phyloP scores from a whole-genome alignment of 1,284 basidiomycete species.

The Schizophyllum amplum region DNA sequence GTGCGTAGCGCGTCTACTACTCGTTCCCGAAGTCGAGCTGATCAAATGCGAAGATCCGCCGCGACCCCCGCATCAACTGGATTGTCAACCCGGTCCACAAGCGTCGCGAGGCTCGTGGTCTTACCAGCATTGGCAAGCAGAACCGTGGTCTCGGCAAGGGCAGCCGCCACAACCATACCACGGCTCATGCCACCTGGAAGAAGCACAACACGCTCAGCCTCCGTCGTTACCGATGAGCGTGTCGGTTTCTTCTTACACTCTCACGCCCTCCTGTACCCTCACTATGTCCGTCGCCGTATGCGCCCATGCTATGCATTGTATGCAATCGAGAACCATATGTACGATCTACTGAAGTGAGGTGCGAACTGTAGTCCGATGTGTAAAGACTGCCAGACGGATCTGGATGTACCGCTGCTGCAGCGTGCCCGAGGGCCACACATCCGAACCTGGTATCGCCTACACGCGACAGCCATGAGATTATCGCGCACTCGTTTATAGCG shows the following conservation, averaged over 20 bases:
- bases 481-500: not conserved
- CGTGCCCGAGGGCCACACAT: too few relatives aligned
- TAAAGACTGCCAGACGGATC: not conserved
- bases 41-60: conserved; percentile 58
- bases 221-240: conserved; percentile 88
- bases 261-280: conserved; percentile 8
- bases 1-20: conserved; percentile 38
- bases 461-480: not conserved
- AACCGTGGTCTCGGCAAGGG: conserved; percentile 96
- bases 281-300: not conserved
- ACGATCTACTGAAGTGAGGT: not conserved
- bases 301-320: not conserved
- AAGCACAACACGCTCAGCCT: conserved; percentile 98
- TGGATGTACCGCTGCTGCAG: not conserved
- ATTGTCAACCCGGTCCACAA: conserved; percentile 98
- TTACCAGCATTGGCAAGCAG: conserved; percentile 95
- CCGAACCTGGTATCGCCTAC: too few relatives aligned
- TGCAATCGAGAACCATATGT: not conserved
- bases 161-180: conserved; percentile 90
- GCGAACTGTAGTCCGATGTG: too few relatives aligned
- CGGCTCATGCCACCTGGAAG: conserved; percentile 89
- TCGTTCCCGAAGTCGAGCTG: conserved; percentile 3
- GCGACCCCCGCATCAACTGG: conserved; percentile 98
- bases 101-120: conserved; percentile 94
- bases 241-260: conserved; percentile 15